These are phyloP conservation scores for Fusarium sp. DNA, from an alignment of 2,329 filamentous ascomycete genomes.

Conservation along the genomic window DNA sequence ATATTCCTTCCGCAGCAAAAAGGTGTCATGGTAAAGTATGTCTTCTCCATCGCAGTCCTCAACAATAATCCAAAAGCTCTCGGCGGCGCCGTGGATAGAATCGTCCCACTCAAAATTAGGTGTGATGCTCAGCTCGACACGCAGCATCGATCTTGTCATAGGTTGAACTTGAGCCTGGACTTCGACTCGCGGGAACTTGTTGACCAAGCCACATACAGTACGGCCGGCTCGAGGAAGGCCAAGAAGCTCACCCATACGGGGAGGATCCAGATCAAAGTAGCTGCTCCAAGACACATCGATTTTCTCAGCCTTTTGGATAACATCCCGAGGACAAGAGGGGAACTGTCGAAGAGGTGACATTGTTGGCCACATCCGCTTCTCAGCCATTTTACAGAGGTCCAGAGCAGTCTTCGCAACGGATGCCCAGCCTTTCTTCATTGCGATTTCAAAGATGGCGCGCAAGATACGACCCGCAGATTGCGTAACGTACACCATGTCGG, in stretches of 20 bases:
- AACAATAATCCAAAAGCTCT: slow-evolving; percentile 96
- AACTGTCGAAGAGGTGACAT: slow-evolving; percentile 98
- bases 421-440: slow-evolving; percentile 96
- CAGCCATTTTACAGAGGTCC: slow-evolving; percentile 98
- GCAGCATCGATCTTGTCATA: slow-evolving; percentile 91
- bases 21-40: slow-evolving; percentile 93
- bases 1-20: slow-evolving; percentile 90
- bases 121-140: slow-evolving; percentile 88
- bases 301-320: slow-evolving; percentile 90
- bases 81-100: slow-evolving; percentile 83
- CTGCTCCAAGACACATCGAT: slow-evolving; percentile 93
- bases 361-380: slow-evolving; percentile 99
- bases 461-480: slow-evolving; percentile 97
- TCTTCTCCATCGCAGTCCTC: slow-evolving; percentile 98
- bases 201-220: slow-evolving; percentile 84
- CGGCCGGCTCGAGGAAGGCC: slow-evolving; percentile 90
- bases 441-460: slow-evolving; percentile 95
- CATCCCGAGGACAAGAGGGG: slow-evolving; percentile 80
- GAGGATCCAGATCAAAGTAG: slow-evolving; percentile 96
- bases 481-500: slow-evolving; percentile 98
- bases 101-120: slow-evolving; percentile 98
- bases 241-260: slow-evolving; percentile 93
- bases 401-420: slow-evolving; percentile 91
- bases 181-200: slow-evolving; percentile 93
- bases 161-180: slow-evolving; percentile 95